Base-by-base conservation (phyloP, 192 early-diverging fungal species). In the Borealophlyctis nickersoniae region DNA sequence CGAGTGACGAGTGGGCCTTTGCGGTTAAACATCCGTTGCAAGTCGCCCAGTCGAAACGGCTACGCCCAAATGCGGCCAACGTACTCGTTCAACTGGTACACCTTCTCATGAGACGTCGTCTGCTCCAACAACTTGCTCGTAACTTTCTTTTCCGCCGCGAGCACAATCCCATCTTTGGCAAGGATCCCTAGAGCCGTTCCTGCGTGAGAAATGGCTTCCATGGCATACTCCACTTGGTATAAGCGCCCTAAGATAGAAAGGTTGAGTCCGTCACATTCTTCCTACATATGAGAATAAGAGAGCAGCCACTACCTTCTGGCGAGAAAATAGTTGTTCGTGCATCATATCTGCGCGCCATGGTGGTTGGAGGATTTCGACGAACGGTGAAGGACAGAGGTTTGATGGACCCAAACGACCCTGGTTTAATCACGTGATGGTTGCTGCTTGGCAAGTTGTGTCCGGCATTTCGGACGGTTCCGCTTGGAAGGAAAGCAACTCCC, bases 161-260 rank as follows among this genome's bases (percentile, higher is more conserved):
- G 84, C 2, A 99, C 91, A 49, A 98, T 84, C 49, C 97, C 97
- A 59, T 99, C 95, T 48, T 83, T 86, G 50, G 90, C 81, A 56
- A 93, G 83, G 62, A 99, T 88, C 48, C 97, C 97, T 28, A 99
- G 85, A 16, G 91, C 89, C 58, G 91, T 97, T 49, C 94, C 94
- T 29, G 95, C 97, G 63, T 93, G 94, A 4, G 92, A 94, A 73
- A 99, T 98, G 35, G 97, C 95, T 75, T 99, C 95, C 94, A 99
- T 98, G 26, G 97, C 97, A 76, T 99, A 98, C 80, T 99, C 97
- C 60, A 99, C 97, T 81, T 99, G 97, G 78, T 96, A 94, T 51
- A 99, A 78, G n/a, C 93, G 86, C 36, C 95, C 94, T 96, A 76
- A 0, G 49, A 54, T 5, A 22, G 23, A 39, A 2, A 27, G 53